A percentile compares a stretch with the other conserved stretches of the same genome.
Evolutionary conservation across 441 rosid genomes (phyloP).

Genomic region (Breynia disticha): DNA sequence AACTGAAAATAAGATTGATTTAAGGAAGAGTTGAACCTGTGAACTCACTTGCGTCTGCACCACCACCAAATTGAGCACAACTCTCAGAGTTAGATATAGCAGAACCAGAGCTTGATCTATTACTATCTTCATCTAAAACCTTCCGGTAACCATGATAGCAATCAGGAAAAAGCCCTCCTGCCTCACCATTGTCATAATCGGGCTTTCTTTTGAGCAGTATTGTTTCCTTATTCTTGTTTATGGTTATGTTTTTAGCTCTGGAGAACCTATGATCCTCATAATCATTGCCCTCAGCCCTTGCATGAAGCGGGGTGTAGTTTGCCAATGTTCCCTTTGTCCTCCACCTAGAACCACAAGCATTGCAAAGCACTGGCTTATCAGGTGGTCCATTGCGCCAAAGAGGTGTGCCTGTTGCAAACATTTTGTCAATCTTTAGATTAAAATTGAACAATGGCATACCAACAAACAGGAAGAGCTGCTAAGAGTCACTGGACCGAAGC

Average conservation of each 20-base stretch:
- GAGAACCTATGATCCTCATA: slow-evolving; percentile 54
- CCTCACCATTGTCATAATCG: slow-evolving; percentile 32
- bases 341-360: slow-evolving; percentile 99
- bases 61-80: slow-evolving; percentile 78
- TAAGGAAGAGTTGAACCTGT: slow-evolving; percentile 47
- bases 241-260: slow-evolving; percentile 52
- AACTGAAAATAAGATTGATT: slow-evolving; percentile 2
- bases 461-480: too few species aligned
- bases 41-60: slow-evolving; percentile 77
- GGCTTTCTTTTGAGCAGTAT: slow-evolving; percentile 66
- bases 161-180: slow-evolving; percentile 34
- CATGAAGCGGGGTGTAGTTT: slow-evolving; percentile 91
- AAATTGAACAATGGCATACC: neutral
- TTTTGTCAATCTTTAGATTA: neutral
- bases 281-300: slow-evolving; percentile 66
- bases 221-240: slow-evolving; percentile 57
- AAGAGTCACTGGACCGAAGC: too few species aligned
- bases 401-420: slow-evolving; percentile 54
- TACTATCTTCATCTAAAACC: slow-evolving; percentile 79
- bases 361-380: slow-evolving; percentile 96
- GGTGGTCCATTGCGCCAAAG: slow-evolving; percentile 99
- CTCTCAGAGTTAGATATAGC: slow-evolving; percentile 95
- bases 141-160: slow-evolving; percentile 43
- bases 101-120: slow-evolving; percentile 94
- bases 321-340: slow-evolving; percentile 90